Percentiles rank a stretch among this genome's conserved stretches.
These are phyloP conservation scores for Thelonectria discophora DNA, from an alignment of 2,329 filamentous ascomycete genomes.

Conservation along the genomic window DNA sequence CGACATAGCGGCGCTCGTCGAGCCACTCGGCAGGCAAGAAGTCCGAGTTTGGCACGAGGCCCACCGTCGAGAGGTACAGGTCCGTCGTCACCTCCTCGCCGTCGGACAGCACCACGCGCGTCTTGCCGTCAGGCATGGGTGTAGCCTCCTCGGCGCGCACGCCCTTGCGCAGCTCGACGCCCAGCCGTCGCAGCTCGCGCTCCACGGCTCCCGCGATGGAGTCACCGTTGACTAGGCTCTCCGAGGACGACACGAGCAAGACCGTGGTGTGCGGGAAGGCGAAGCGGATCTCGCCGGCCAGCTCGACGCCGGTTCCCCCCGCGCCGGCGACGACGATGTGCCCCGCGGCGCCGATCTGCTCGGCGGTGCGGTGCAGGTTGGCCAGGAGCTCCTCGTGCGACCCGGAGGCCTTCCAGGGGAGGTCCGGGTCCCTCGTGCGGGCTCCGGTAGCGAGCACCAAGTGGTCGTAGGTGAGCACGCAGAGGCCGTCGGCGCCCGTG, in stretches of 20 bases:
- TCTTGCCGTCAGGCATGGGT: conserved; percentile 54
- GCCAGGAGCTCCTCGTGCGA: conserved; percentile 55
- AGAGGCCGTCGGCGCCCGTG: conserved; percentile 26
- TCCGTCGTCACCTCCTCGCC: conserved; percentile 62
- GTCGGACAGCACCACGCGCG: conserved; percentile 56
- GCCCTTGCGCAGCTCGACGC: conserved; percentile 57
- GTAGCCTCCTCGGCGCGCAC: conserved; percentile 51
- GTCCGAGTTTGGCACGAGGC: conserved; percentile 63
- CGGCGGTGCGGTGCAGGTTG: conserved; percentile 52
- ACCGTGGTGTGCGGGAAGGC: conserved; percentile 61
- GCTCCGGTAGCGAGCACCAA: conserved; percentile 67
- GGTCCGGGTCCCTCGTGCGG: conserved; percentile 48
- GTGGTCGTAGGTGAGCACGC: conserved; percentile 58
- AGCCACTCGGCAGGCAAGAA: conserved; percentile 59
- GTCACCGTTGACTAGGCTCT: conserved; percentile 56
- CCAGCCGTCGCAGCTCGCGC: conserved; percentile 61
- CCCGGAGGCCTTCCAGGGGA: conserved; percentile 63
- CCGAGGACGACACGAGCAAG: conserved; percentile 55
- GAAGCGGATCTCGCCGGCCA: conserved; percentile 62
- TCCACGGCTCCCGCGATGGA: conserved; percentile 52
- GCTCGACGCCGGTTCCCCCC: conserved; percentile 65
- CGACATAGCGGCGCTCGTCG: conserved; percentile 54
- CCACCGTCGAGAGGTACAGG: conserved; percentile 65
- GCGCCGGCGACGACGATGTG: conserved; percentile 66
- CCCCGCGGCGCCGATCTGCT: conserved; percentile 54